These are phyloP conservation scores for Obba rivulosa DNA, from an alignment of 768 basidiomycete genomes.

Conservation along the genomic window DNA sequence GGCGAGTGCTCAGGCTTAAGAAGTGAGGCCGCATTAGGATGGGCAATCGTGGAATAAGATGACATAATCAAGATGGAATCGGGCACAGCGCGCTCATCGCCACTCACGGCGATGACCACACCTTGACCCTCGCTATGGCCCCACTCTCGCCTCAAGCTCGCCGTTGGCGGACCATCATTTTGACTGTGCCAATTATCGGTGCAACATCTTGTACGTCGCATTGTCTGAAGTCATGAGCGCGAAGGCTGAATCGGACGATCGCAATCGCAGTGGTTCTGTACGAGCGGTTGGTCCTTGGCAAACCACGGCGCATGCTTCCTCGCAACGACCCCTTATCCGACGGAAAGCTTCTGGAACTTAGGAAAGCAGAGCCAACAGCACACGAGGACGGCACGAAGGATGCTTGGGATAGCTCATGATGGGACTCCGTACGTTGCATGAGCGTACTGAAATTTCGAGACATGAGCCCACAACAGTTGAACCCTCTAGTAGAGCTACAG, in stretches of 20 bases:
- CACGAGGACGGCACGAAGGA: not conserved
- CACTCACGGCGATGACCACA: too few relatives aligned
- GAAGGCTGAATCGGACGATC: not conserved
- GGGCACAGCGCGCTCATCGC: too few relatives aligned
- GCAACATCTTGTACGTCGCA: slow-evolving; percentile 52
- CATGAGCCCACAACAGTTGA: too few relatives aligned
- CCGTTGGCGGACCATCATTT: slow-evolving; percentile 48
- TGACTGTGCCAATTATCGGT: slow-evolving; percentile 59
- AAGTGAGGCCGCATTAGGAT: too few relatives aligned
- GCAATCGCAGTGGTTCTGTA: slow-evolving; percentile 52
- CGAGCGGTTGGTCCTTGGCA: slow-evolving; percentile 53
- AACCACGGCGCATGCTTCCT: slow-evolving; percentile 39
- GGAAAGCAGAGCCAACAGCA: not conserved
- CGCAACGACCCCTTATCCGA: slow-evolving; percentile 7
- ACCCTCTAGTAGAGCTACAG: too few relatives aligned
- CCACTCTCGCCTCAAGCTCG: slow-evolving; percentile 41
- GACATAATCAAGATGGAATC: too few relatives aligned
- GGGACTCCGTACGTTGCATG: not conserved
- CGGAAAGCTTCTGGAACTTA: slow-evolving; percentile 2
- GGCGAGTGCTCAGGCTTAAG: too few relatives aligned
- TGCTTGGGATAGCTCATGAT: not conserved
- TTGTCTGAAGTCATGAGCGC: slow-evolving; percentile 1
- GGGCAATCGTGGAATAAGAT: too few relatives aligned
- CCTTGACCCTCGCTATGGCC: too few relatives aligned
- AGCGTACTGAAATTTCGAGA: too few relatives aligned